These are phyloP conservation scores for Oxyria digyna DNA, from an alignment of 148 eudicot species.

Conservation along the genomic window DNA sequence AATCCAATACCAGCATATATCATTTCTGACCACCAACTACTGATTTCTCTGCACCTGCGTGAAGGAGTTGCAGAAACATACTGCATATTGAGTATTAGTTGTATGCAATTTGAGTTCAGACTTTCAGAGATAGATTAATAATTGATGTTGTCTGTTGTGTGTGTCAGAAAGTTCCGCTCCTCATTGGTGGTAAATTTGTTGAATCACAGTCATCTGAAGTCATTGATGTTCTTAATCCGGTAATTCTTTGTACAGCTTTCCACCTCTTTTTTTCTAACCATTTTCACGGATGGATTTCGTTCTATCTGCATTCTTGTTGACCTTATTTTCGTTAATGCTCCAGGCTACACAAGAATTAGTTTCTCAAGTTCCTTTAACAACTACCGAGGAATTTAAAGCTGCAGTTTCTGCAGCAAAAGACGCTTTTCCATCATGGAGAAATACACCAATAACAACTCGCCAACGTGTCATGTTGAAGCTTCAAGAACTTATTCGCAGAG, in stretches of 20 bases:
- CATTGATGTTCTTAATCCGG: constrained; percentile 87
- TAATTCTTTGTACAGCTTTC: constrained; percentile 10
- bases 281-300: not conserved
- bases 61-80: not conserved
- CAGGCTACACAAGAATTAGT: constrained; percentile 97
- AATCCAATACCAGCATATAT: too few species aligned
- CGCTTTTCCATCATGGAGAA: constrained; percentile 83
- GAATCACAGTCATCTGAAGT: constrained; percentile 57
- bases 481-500: constrained; percentile 87
- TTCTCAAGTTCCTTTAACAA: constrained; percentile 83
- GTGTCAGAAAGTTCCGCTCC: constrained; percentile 70
- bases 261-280: not conserved
- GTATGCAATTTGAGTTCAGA: not conserved
- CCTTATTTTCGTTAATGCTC: constrained; percentile 3
- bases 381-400: constrained; percentile 74
- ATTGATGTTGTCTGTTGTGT: not conserved
- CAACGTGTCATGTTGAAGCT: constrained; percentile 88
- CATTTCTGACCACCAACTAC: too few species aligned
- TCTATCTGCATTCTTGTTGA: not conserved
- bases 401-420: constrained; percentile 92
- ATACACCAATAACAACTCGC: constrained; percentile 80
- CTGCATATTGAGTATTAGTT: not conserved
- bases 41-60: not conserved
- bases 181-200: constrained; percentile 71
- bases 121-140: not conserved